Evolutionary conservation across 2,329 filamentous ascomycete genomes (phyloP).

Genomic region (Fonsecaea multimorphosa): DNA sequence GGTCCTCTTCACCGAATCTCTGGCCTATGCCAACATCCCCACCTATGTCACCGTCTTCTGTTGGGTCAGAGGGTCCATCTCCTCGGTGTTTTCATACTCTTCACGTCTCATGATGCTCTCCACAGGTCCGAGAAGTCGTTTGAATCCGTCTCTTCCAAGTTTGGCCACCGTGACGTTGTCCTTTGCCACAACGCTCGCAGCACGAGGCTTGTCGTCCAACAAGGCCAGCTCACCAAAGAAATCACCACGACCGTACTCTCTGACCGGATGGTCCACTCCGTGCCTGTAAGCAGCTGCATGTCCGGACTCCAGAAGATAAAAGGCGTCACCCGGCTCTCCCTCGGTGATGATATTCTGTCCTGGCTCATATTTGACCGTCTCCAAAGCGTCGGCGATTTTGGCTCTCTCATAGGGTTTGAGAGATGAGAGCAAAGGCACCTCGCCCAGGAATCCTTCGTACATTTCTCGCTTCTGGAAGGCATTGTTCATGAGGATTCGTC

Average conservation of each 20-base stretch:
- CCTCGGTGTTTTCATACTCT: slow-evolving; percentile 46
- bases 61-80: slow-evolving; percentile 42
- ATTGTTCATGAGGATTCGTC: slow-evolving; percentile 96
- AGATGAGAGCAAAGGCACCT: slow-evolving; percentile 82
- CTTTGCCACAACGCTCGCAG: slow-evolving; percentile 82
- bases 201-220: slow-evolving; percentile 89
- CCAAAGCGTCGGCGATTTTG: slow-evolving; percentile 95
- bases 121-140: slow-evolving; percentile 87
- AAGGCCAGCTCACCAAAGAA: slow-evolving; percentile 97
- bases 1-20: background rate
- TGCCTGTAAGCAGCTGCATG: slow-evolving; percentile 85
- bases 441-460: slow-evolving; percentile 96
- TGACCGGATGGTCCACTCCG: slow-evolving; percentile 72
- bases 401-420: slow-evolving; percentile 91
- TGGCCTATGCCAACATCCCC: background rate
- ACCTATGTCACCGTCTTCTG: slow-evolving; percentile 46
- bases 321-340: slow-evolving; percentile 88
- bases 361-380: slow-evolving; percentile 82
- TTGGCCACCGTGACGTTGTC: slow-evolving; percentile 92
- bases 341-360: slow-evolving; percentile 87
- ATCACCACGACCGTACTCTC: slow-evolving; percentile 86
- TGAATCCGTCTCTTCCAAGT: slow-evolving; percentile 92
- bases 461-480: slow-evolving; percentile 94
- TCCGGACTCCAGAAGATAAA: slow-evolving; percentile 88
- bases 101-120: slow-evolving; percentile 88